These are phyloP conservation scores for Scutellaria galericulata DNA, from an alignment of 257 asterid species.

Conservation along the genomic window DNA sequence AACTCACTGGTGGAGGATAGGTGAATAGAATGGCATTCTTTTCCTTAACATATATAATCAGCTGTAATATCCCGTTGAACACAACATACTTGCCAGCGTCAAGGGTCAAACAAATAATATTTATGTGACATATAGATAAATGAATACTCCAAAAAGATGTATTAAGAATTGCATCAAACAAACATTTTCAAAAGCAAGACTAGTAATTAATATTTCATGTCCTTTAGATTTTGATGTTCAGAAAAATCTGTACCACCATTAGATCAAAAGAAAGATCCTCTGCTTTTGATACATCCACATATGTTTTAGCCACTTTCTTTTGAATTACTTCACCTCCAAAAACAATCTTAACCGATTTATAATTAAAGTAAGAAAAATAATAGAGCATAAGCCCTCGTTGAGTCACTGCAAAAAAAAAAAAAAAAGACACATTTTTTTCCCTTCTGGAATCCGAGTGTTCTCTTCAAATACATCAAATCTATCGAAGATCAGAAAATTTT, in stretches of 20 bases:
- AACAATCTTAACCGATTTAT: neutral
- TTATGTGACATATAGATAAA: constrained; percentile 18
- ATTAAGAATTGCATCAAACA: neutral
- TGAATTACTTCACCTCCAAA: too few relatives aligned
- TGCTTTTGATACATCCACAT: neutral
- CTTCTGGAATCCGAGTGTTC: neutral
- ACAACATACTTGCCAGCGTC: constrained; percentile 88
- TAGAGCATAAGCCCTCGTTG: neutral
- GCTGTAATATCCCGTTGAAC: constrained; percentile 75
- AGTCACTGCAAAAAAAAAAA: too few relatives aligned
- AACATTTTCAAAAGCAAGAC: neutral
- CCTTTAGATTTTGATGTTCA: neutral
- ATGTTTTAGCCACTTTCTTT: neutral
- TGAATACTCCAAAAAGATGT: neutral
- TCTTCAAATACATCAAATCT: constrained; percentile 8
- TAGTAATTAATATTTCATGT: neutral
- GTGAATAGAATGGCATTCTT: constrained; percentile 89
- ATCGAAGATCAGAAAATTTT: neutral
- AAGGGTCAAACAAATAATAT: constrained; percentile 51
- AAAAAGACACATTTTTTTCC: neutral
- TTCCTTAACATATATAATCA: constrained; percentile 72
- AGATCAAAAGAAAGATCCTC: neutral
- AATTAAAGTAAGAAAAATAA: neutral
- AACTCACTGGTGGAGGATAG: constrained; percentile 85
- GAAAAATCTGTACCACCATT: neutral